Evolutionary conservation across 2,329 filamentous ascomycete species (phyloP).

Genomic region (Ceratocystis papillata): DNA sequence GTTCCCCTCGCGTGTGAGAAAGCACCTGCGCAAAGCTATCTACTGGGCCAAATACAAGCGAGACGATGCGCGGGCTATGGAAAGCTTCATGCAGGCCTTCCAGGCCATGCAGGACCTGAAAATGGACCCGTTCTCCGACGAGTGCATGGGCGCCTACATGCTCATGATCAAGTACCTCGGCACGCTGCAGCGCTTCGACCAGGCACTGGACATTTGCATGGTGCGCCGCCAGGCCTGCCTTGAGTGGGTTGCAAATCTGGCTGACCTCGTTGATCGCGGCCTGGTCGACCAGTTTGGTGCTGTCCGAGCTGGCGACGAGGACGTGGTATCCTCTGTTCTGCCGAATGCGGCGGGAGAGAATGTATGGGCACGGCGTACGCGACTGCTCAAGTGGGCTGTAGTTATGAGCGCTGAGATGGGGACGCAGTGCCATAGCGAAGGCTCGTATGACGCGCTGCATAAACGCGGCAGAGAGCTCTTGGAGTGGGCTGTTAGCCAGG

Average conservation of each 20-base stretch:
- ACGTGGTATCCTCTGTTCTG: constrained; percentile 25
- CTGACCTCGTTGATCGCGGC: constrained; percentile 40
- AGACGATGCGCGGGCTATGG: constrained; percentile 23
- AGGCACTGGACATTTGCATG: constrained; percentile 67
- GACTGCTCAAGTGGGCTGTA: constrained; percentile 62
- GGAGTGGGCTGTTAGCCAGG: constrained; percentile 70
- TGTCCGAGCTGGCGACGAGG: constrained; percentile 29
- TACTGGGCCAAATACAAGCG: constrained; percentile 25
- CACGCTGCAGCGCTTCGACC: constrained; percentile 56
- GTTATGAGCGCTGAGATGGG: constrained; percentile 74
- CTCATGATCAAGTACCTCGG: constrained; percentile 72
- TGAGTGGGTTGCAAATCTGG: constrained; percentile 48
- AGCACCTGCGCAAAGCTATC: constrained; percentile 24
- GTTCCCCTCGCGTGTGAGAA: constrained; percentile 20
- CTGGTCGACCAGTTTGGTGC: constrained; percentile 36
- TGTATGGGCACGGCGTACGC: constrained; percentile 49
- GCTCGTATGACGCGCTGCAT: constrained; percentile 60
- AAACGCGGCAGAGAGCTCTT: constrained; percentile 57
- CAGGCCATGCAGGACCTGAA: constrained; percentile 20
- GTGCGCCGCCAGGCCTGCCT: constrained; percentile 59
- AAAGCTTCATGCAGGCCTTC: constrained; percentile 19
- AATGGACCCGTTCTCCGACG: constrained; percentile 83
- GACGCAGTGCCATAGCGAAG: constrained; percentile 66
- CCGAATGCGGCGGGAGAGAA: constrained; percentile 34
- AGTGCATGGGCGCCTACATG: constrained; percentile 81